Evolutionary conservation across 2,329 filamentous ascomycete species (phyloP).

Genomic region (Verticillium albo-atrum): DNA sequence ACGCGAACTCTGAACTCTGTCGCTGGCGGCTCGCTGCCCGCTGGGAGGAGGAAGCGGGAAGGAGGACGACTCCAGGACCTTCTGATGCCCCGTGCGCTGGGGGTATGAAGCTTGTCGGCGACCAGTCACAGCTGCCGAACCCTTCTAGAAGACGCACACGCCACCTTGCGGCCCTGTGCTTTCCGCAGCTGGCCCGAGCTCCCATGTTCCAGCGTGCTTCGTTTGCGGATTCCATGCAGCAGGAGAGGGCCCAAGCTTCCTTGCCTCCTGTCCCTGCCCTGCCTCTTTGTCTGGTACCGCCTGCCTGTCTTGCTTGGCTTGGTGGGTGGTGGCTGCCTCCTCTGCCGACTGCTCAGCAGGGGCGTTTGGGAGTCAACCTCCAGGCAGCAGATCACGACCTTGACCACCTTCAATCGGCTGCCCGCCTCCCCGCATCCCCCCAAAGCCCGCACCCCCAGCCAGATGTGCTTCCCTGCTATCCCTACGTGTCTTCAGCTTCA

Average conservation of each 20-base stretch:
- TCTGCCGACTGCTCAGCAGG: too few species aligned
- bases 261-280: not conserved
- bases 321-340: not conserved
- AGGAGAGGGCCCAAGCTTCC: conserved; percentile 13
- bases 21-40: not conserved
- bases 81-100: not conserved
- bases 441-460: not conserved
- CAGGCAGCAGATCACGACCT: not conserved
- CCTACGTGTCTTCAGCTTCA: not conserved
- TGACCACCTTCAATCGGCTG: not conserved
- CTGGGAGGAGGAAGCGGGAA: not conserved
- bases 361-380: not conserved
- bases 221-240: conserved; percentile 4
- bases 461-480: not conserved
- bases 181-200: not conserved
- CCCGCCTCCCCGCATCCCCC: not conserved
- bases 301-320: not conserved
- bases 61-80: not conserved
- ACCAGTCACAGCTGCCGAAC: conserved; percentile 14
- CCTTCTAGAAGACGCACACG: conserved; percentile 17
- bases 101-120: conserved; percentile 4
- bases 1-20: not conserved
- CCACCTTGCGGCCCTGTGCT: conserved; percentile 3
- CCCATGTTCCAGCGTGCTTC: not conserved
- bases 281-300: not conserved